Evolutionary conservation across 2,329 filamentous ascomycete species (phyloP).

Genomic region (Diaporthe velutina): DNA sequence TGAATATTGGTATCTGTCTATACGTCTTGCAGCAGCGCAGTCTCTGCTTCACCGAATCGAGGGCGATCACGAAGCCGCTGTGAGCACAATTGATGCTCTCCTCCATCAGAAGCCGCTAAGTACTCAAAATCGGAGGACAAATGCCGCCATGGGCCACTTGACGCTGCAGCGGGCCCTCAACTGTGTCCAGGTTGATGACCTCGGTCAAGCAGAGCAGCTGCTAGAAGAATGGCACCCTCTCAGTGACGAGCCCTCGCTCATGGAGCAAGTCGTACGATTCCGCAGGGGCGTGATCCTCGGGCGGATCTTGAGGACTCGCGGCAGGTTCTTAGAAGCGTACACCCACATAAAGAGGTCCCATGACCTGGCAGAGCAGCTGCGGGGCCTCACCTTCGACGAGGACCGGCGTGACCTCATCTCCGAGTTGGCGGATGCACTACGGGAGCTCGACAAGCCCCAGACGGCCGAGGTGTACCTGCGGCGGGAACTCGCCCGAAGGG

Average conservation of each 20-base stretch:
- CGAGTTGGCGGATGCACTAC: constrained; percentile 8
- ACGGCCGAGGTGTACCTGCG: background rate
- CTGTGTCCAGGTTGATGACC: constrained; percentile 1
- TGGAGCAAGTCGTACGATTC: background rate
- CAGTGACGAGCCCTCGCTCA: background rate
- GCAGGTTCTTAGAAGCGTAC: constrained; percentile 4
- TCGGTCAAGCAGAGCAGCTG: background rate
- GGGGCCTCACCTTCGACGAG: background rate
- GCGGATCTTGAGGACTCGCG: background rate
- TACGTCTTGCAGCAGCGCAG: background rate
- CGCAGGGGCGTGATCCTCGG: background rate
- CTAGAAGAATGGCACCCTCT: background rate
- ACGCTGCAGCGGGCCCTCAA: constrained; percentile 3
- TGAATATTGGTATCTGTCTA: background rate
- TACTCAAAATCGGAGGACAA: background rate
- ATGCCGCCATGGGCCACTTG: background rate
- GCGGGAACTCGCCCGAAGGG: background rate
- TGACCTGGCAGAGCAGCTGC: background rate
- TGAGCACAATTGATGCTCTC: background rate
- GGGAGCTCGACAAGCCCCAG: constrained; percentile 26
- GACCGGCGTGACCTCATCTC: constrained; percentile 3
- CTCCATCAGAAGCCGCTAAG: background rate
- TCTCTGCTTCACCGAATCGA: constrained; percentile 2
- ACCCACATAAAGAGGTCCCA: background rate
- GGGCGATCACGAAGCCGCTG: background rate